Base-by-base conservation (phyloP, 306 rosid species). In the Vigna radiata region DNA sequence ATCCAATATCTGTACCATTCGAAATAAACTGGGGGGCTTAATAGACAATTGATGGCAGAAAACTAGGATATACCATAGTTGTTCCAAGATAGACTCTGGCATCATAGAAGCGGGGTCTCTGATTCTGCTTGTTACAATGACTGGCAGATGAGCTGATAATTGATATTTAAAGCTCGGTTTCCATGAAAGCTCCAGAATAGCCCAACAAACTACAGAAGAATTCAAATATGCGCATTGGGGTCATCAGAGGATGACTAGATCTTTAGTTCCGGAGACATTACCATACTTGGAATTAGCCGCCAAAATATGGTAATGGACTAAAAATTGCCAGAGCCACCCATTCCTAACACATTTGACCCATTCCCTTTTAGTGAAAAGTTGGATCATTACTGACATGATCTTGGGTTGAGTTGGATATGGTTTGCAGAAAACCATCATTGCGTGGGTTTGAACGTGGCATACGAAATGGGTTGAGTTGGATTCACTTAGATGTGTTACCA, bases 221-320 rank as follows among this genome's bases (percentile, higher is more conserved):
- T 62, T 70, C 58, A 79, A 80, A 21, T 46, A 80, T 73, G 56
- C 71, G 84, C 84, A 80, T 73, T 80, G 75, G 79, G 83, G 75
- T 65, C 79, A 65, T 46, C 79, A 41, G 50, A 63, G 68, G 73
- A 27, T 70, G 77, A 70, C 73, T 31, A 15, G 36, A 27, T 21
- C 59, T 55, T 43, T 41, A 16, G 67, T 25, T 72, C 83, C 15
- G 13, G 4, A 43, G 13, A 49, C 48, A 52, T 63, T 19, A 18
- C 74, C 18, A 72, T 36, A 2, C 6, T 62, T 23, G 9, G 44
- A 72, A 61, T 61, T 50, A 36, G 64, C 54, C 50, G 25, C 72
- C 18, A 6, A 31, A 21, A 15, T 33, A 71, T 37, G 27, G n/a
- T 39, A 14, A 63, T 27, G 36, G 58, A 44, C 0, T 1, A 64